A percentile compares a stretch with the other conserved stretches of the same genome.
phyloP scores from a whole-genome alignment of 2,329 filamentous ascomycete species.

The Emergomyces orientalis region DNA sequence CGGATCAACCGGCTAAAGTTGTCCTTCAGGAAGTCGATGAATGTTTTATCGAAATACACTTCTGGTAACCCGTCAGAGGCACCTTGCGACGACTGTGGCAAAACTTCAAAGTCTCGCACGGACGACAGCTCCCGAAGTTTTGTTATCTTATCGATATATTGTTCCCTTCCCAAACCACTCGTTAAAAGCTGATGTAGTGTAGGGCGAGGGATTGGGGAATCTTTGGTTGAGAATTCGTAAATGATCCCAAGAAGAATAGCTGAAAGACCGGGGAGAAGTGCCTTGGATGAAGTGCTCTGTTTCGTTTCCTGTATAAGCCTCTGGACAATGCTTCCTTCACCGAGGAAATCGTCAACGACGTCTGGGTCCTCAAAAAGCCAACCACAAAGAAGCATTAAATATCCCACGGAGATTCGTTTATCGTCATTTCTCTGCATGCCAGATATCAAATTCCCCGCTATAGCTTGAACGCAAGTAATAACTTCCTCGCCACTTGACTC shows the following conservation, averaged over 20 bases:
- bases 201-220: slow-evolving; percentile 76
- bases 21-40: slow-evolving; percentile 91
- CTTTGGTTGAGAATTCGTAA: slow-evolving; percentile 96
- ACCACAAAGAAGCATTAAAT: slow-evolving; percentile 76
- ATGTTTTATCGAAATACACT: slow-evolving; percentile 75
- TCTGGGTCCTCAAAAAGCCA: slow-evolving; percentile 91
- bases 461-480: slow-evolving; percentile 81
- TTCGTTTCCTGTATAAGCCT: slow-evolving; percentile 68
- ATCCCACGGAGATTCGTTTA: slow-evolving; percentile 68
- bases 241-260: slow-evolving; percentile 76
- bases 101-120: slow-evolving; percentile 82
- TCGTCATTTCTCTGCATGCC: slow-evolving; percentile 69
- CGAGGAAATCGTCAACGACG: slow-evolving; percentile 84
- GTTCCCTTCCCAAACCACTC: slow-evolving; percentile 70
- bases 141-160: slow-evolving; percentile 72
- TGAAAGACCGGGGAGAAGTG: slow-evolving; percentile 70
- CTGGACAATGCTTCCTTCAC: slow-evolving; percentile 87
- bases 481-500: slow-evolving; percentile 86
- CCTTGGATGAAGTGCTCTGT: slow-evolving; percentile 50
- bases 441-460: slow-evolving; percentile 76
- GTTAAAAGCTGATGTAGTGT: slow-evolving; percentile 71
- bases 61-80: slow-evolving; percentile 54
- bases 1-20: slow-evolving; percentile 80
- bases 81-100: slow-evolving; percentile 57
- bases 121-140: slow-evolving; percentile 67